Evolutionary conservation across 306 rosid species (phyloP).

Genomic region (Cucumis cinereus): DNA sequence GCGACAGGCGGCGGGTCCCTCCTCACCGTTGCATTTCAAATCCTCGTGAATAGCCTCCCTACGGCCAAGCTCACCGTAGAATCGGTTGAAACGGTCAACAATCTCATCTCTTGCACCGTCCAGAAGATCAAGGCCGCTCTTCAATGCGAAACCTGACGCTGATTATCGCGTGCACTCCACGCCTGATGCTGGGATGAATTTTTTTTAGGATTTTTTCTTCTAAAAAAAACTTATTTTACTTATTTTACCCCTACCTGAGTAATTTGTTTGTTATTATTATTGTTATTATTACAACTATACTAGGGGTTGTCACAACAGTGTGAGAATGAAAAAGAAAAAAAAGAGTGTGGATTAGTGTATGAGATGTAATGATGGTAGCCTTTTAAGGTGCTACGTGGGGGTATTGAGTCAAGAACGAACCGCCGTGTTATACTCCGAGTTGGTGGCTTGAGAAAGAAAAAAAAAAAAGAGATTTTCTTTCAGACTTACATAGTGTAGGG

Average conservation of each 20-base stretch:
- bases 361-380: constrained; percentile 11
- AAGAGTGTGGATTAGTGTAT: not conserved
- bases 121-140: constrained; percentile 65
- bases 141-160: constrained; percentile 45
- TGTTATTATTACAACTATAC: not conserved
- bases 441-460: not conserved
- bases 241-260: not conserved
- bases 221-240: not conserved
- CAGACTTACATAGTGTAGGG: not conserved
- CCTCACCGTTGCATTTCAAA: constrained; percentile 62
- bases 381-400: constrained; percentile 14
- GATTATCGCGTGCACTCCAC: not conserved
- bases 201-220: not conserved
- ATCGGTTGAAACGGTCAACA: constrained; percentile 45
- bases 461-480: not conserved
- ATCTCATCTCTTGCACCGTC: constrained; percentile 45
- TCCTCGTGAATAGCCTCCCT: constrained; percentile 30
- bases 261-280: constrained; percentile 3
- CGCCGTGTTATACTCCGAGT: constrained; percentile 19
- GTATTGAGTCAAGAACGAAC: constrained; percentile 99
- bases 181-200: not conserved
- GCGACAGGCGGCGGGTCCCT: constrained; percentile 36
- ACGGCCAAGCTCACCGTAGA: constrained; percentile 47
- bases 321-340: constrained; percentile 16
- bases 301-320: constrained; percentile 4